Evolutionary conservation across 2,329 filamentous ascomycete species (phyloP).

Genomic region (Beauveria sp.): DNA sequence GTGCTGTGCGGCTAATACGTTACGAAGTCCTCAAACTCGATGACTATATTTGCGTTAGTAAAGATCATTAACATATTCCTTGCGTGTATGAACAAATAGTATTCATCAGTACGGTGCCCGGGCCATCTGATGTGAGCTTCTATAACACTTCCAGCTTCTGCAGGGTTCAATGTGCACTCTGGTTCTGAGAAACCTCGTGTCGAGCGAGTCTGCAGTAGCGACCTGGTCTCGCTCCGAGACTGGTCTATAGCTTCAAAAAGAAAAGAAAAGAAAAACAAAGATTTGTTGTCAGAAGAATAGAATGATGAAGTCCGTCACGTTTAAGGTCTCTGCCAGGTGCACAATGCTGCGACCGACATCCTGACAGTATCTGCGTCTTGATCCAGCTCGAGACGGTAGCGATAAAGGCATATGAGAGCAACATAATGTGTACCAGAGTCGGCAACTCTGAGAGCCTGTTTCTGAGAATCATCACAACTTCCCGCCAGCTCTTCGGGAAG

Average conservation of each 20-base stretch:
- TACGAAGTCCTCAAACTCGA: too few relatives aligned
- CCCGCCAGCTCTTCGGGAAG: neutral
- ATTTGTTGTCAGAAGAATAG: neutral
- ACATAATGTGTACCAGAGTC: neutral
- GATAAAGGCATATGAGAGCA: neutral
- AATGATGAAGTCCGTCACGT: neutral
- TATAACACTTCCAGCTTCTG: neutral
- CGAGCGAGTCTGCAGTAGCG: neutral
- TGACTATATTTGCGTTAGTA: too few relatives aligned
- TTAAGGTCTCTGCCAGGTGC: too few relatives aligned
- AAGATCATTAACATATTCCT: too few relatives aligned
- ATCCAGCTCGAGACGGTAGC: neutral
- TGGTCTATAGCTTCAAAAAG: neutral
- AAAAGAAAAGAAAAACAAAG: neutral
- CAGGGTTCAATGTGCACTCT: neutral
- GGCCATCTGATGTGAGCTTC: neutral
- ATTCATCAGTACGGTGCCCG: too few relatives aligned
- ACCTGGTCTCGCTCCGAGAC: neutral
- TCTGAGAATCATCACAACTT: neutral
- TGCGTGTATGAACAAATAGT: too few relatives aligned
- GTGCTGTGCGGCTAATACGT: too few relatives aligned
- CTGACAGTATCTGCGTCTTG: too few relatives aligned
- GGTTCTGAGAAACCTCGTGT: neutral
- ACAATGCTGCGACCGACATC: too few relatives aligned
- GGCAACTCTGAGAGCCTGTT: neutral